Evolutionary conservation across 805 yeast genomes (phyloP).

Genomic region (Osmozyma mogii): DNA sequence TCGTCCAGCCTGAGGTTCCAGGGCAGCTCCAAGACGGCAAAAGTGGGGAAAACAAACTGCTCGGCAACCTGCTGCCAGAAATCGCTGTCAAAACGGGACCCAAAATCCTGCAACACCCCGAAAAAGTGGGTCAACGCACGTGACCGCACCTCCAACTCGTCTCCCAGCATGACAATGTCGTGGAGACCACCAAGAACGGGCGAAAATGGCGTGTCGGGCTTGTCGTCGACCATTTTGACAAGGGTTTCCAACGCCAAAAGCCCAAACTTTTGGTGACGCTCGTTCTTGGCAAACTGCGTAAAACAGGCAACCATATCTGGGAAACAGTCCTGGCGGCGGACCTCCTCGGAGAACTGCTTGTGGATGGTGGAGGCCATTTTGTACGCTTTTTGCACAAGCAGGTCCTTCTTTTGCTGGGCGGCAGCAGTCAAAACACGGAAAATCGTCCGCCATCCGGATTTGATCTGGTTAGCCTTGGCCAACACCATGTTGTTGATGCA

Average conservation of each 20-base stretch:
- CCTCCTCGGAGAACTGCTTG: conserved; percentile 51
- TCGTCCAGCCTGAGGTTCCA: conserved; percentile 37
- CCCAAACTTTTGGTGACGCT: conserved; percentile 69
- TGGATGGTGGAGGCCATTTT: conserved; percentile 56
- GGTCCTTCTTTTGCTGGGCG: conserved; percentile 51
- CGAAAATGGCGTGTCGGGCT: conserved; percentile 69
- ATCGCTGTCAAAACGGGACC: conserved; percentile 60
- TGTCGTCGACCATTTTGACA: conserved; percentile 49
- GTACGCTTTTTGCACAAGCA: conserved; percentile 56
- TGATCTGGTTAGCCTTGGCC: conserved; percentile 64
- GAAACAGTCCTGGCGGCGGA: conserved; percentile 63
- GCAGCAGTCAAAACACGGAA: conserved; percentile 71
- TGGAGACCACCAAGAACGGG: conserved; percentile 82
- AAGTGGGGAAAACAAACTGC: conserved; percentile 81
- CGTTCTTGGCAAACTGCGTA: conserved; percentile 77
- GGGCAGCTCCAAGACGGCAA: conserved; percentile 66
- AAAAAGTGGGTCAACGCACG: conserved; percentile 78
- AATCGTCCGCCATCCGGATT: conserved; percentile 93
- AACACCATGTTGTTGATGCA: conserved; percentile 81
- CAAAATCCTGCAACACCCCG: conserved; percentile 71
- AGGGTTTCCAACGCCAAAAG: conserved; percentile 74
- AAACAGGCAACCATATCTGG: conserved; percentile 64
- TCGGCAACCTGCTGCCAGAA: conserved; percentile 82
- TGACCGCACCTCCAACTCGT: conserved; percentile 89
- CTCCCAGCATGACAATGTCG: conserved; percentile 86